A percentile compares a stretch with the other conserved stretches of the same genome.
These are phyloP conservation scores for Craterostigma plantagineum DNA, from an alignment of 257 asterid genomes.

Conservation along the genomic window DNA sequence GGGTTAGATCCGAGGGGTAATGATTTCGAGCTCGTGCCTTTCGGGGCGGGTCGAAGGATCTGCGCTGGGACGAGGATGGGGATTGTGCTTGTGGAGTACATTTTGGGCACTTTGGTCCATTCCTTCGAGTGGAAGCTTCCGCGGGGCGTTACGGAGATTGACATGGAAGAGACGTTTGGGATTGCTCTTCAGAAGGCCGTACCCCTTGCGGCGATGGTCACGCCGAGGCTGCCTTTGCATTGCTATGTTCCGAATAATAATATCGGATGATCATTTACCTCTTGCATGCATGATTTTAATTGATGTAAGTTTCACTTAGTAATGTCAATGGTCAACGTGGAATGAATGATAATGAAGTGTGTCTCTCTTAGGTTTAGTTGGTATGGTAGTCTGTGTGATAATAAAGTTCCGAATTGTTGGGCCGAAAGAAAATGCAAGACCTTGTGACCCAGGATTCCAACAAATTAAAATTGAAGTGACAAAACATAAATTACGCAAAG, in stretches of 20 bases:
- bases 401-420: no score
- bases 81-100: constrained; percentile 21
- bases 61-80: constrained; percentile 40
- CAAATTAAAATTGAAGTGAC: no score
- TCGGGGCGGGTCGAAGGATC: constrained; percentile 33
- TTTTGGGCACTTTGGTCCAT: constrained; percentile 32
- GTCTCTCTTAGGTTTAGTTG: no score
- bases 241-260: constrained; percentile 10
- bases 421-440: no score
- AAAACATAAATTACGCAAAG: no score
- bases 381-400: no score
- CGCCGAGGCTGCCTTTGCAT: constrained; percentile 20
- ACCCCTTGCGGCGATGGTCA: constrained; percentile 28
- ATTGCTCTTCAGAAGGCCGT: constrained; percentile 31
- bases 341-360: no score
- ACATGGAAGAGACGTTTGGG: constrained; percentile 38
- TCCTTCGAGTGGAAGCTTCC: constrained; percentile 31
- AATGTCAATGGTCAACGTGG: no score
- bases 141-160: constrained; percentile 7
- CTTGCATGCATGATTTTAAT: no score
- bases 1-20: constrained; percentile 21
- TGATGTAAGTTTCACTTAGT: no score
- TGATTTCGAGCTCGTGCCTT: constrained; percentile 27
- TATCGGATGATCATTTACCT: no score
- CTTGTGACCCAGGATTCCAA: no score